These are phyloP conservation scores for Daldinia vernicosa DNA, from an alignment of 495 filamentous ascomycete genomes.

Conservation along the genomic window DNA sequence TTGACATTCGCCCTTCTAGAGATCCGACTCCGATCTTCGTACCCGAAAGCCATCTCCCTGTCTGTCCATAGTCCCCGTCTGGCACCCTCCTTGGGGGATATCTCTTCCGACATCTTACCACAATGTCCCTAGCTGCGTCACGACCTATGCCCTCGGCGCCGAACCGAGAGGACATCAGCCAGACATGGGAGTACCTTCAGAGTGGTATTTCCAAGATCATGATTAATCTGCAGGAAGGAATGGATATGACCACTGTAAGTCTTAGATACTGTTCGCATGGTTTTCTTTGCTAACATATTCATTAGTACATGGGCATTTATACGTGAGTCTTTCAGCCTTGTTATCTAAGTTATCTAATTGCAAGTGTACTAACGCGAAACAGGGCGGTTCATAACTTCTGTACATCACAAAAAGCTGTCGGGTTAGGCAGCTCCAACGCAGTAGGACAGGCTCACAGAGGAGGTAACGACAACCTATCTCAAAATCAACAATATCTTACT, in stretches of 20 bases:
- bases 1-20: conserved; percentile 7
- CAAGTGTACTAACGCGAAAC: conserved; percentile 38
- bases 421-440: conserved; percentile 43
- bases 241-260: conserved; percentile 89
- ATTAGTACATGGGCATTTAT: conserved; percentile 95
- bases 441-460: conserved; percentile 73
- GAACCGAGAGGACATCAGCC: conserved; percentile 82
- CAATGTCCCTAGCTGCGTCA: conserved; percentile 32
- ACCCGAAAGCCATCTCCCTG: background rate
- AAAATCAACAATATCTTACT: conserved; percentile 18
- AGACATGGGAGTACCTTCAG: conserved; percentile 92
- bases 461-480: conserved; percentile 61
- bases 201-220: conserved; percentile 90
- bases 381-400: conserved; percentile 99
- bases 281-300: conserved; percentile 13
- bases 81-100: conserved; percentile 28
- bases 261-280: background rate
- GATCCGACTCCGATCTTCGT: conserved; percentile 1
- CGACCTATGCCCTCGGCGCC: conserved; percentile 60
- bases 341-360: background rate
- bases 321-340: conserved; percentile 66
- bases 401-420: conserved; percentile 92
- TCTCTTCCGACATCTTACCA: conserved; percentile 8
- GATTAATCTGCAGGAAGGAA: conserved; percentile 85
- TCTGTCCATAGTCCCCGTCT: background rate